phyloP scores from a whole-genome alignment of 2,329 filamentous ascomycete genomes.

The Corniculantispora saksenae region DNA sequence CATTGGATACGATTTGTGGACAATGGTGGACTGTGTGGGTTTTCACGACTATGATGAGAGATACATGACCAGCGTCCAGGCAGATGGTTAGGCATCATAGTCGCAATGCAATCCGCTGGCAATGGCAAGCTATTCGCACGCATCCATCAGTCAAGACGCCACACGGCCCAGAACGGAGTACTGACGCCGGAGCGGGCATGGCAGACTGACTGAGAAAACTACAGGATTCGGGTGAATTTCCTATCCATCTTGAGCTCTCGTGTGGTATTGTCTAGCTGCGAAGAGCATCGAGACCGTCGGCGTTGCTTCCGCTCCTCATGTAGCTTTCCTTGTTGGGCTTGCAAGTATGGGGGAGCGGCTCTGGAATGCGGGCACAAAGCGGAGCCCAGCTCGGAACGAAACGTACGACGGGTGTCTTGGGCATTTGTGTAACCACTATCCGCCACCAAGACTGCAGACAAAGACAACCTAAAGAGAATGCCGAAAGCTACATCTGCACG shows the following conservation, averaged over 20 bases:
- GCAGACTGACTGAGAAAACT: neutral
- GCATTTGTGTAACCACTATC: neutral
- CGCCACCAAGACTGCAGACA: neutral
- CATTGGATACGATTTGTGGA: neutral
- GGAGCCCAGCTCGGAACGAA: neutral
- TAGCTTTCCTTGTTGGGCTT: neutral
- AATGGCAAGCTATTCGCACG: too few species aligned
- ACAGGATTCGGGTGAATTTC: neutral
- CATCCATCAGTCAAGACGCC: neutral
- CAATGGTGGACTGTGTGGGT: neutral
- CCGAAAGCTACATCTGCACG: neutral
- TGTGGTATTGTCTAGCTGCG: neutral
- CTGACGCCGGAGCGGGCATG: neutral
- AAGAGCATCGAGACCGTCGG: neutral
- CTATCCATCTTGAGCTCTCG: neutral
- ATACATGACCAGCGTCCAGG: neutral
- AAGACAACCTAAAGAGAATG: neutral
- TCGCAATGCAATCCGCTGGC: neutral
- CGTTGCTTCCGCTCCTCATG: neutral
- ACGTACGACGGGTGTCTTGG: neutral
- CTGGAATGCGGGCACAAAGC: neutral
- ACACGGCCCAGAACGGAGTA: neutral
- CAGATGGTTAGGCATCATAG: neutral
- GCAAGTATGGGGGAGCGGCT: neutral
- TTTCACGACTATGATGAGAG: neutral